phyloP scores from a whole-genome alignment of 176 grass and related monocot species.

The Zoysia japonica region DNA sequence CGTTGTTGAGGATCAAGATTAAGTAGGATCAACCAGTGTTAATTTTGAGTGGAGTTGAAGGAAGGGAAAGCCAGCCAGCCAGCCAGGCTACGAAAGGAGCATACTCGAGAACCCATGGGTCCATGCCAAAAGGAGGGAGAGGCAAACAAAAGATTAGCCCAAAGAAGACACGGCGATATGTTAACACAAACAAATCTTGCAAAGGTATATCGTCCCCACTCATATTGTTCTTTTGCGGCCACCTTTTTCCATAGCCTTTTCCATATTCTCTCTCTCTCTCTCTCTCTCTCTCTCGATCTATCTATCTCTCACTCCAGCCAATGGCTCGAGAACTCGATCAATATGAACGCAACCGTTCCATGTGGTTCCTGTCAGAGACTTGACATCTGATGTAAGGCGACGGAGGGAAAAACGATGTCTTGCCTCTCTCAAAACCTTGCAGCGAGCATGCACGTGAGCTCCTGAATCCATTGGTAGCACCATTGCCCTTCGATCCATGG shows the following conservation, averaged over 20 bases:
- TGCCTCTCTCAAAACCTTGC: background rate
- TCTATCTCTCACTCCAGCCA: slow-evolving; percentile 25
- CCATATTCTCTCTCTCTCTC: slow-evolving; percentile 25
- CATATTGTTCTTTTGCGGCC: slow-evolving; percentile 41
- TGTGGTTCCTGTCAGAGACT: slow-evolving; percentile 37
- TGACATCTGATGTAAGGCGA: slow-evolving; percentile 42
- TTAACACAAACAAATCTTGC: slow-evolving; percentile 46
- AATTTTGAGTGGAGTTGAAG: slow-evolving; percentile 87
- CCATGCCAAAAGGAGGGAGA: slow-evolving; percentile 45
- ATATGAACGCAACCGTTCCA: slow-evolving; percentile 33
- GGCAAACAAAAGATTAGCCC: slow-evolving; percentile 47
- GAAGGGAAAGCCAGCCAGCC: slow-evolving; percentile 68
- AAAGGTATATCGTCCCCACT: slow-evolving; percentile 50
- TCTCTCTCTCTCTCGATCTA: background rate
- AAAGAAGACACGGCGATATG: slow-evolving; percentile 33
- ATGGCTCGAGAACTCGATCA: slow-evolving; percentile 29
- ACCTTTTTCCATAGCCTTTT: slow-evolving; percentile 53
- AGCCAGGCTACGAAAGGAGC: slow-evolving; percentile 41
- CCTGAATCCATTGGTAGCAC: slow-evolving; percentile 28
- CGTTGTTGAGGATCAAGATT: slow-evolving; percentile 39
- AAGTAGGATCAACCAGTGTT: slow-evolving; percentile 23
- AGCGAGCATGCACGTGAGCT: background rate
- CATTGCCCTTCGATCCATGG: slow-evolving; percentile 22
- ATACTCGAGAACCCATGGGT: slow-evolving; percentile 57
- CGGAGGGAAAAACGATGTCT: slow-evolving; percentile 10